A percentile compares a stretch with the other conserved stretches of the same genome.
phyloP scores from a whole-genome alignment of 169 alveolate species.

The Neospora caninum region DNA sequence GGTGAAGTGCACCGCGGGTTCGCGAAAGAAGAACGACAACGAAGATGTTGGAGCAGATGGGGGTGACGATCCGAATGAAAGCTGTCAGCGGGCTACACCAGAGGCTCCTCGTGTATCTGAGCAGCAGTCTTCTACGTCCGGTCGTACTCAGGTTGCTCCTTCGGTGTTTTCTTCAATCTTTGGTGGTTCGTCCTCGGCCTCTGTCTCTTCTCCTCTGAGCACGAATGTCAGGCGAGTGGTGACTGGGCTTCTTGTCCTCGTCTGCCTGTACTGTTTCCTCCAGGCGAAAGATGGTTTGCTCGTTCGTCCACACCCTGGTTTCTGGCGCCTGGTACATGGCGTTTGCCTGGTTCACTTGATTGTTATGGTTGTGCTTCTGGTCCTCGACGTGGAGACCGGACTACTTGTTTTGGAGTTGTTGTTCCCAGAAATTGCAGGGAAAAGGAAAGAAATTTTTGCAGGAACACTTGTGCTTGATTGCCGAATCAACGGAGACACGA shows the following conservation, averaged over 20 bases:
- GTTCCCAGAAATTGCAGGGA: conserved; percentile 44
- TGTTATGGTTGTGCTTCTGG: conserved; percentile 59
- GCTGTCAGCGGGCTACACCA: background rate
- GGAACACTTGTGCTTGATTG: conserved; percentile 71
- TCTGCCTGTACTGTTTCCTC: conserved; percentile 59
- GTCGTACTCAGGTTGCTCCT: background rate
- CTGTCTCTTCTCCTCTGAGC: background rate
- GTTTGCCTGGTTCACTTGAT: conserved; percentile 54
- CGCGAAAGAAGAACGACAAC: no score
- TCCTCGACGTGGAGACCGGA: conserved; percentile 55
- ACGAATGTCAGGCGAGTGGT: conserved; percentile 21
- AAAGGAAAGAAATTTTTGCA: conserved; percentile 38
- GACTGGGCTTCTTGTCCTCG: conserved; percentile 41
- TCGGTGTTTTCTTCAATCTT: background rate
- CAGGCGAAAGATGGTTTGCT: conserved; percentile 68
- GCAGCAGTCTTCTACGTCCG: background rate
- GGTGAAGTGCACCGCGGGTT: no score
- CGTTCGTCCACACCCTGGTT: conserved; percentile 72
- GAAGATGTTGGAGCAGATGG: no score
- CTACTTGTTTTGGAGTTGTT: conserved; percentile 39
- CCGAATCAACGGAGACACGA: conserved; percentile 29
- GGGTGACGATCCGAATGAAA: background rate
- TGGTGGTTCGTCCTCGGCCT: background rate
- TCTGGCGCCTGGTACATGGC: conserved; percentile 72
- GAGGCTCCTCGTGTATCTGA: background rate